Conservation (phyloP, 495 filamentous ascomycete genomes). For the Penicillium goetzii region DNA sequence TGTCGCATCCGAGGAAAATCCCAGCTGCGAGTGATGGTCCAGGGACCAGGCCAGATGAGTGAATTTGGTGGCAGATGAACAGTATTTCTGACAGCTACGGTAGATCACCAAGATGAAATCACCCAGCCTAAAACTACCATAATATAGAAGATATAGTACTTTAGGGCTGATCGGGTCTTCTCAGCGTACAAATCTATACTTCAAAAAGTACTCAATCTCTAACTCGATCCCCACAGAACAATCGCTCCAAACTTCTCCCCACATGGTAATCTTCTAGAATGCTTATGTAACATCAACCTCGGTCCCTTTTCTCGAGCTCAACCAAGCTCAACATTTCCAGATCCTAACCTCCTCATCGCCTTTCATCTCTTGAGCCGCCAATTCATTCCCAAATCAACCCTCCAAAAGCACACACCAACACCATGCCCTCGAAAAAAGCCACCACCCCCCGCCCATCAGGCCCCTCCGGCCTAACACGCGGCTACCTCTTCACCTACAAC, state of each 20-base stretch:
- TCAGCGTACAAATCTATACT: no score
- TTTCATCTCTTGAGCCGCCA: neutral
- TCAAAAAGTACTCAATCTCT: neutral
- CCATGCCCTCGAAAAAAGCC: slow-evolving; percentile 14
- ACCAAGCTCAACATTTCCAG: neutral
- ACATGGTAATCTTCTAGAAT: slow-evolving; percentile 28
- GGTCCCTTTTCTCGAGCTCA: slow-evolving; percentile 22
- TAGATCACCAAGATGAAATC: no score
- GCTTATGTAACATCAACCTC: slow-evolving; percentile 28
- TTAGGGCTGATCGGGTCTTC: no score
- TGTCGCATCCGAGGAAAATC: neutral
- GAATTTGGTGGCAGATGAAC: no score
- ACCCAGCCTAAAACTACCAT: no score
- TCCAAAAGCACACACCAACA: slow-evolving; percentile 2
- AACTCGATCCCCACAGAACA: neutral
- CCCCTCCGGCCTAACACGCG: slow-evolving; percentile 32
- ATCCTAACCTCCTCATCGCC: neutral
- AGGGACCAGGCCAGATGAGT: no score
- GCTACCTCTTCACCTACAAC: slow-evolving; percentile 86
- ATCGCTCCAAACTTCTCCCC: neutral
- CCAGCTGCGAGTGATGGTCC: no score
- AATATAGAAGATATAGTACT: no score
- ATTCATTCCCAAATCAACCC: neutral
- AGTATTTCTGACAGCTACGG: no score
- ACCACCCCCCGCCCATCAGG: slow-evolving; percentile 29